A percentile compares a stretch with the other conserved stretches of the same genome.
phyloP scores from a whole-genome alignment of 768 basidiomycete species.

The Pleurotus djamor region DNA sequence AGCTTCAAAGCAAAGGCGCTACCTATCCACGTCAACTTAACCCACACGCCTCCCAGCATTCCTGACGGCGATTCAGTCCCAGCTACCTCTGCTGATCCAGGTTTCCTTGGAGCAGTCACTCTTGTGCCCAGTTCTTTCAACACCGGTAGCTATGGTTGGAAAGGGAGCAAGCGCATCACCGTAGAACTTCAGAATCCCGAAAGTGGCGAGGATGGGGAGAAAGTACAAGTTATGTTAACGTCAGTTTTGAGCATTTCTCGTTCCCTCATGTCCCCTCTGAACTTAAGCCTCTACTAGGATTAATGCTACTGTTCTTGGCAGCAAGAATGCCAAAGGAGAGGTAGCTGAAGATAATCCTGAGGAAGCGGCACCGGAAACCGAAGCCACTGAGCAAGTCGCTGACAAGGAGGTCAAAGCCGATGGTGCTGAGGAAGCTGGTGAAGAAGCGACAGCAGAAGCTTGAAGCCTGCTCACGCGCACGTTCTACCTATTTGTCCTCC shows the following conservation, averaged over 20 bases:
- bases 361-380: conserved; percentile 13
- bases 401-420: conserved; percentile 18
- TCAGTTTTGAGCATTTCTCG: conserved; percentile 31
- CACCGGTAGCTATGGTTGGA: conserved; percentile 87
- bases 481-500: not conserved
- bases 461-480: not conserved
- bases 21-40: conserved; percentile 67
- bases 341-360: conserved; percentile 30
- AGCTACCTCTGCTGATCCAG: conserved; percentile 46
- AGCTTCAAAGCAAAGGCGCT: conserved; percentile 64
- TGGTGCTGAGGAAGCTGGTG: conserved; percentile 19
- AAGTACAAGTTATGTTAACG: conserved; percentile 74
- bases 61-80: conserved; percentile 30
- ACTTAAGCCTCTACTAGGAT: conserved; percentile 38
- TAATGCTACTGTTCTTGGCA: conserved; percentile 75
- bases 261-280: not conserved
- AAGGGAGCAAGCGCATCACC: conserved; percentile 64
- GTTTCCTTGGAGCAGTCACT: conserved; percentile 54
- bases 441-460: conserved; percentile 12
- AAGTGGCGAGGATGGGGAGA: conserved; percentile 51
- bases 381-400: conserved; percentile 12
- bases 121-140: conserved; percentile 59
- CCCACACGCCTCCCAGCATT: conserved; percentile 56
- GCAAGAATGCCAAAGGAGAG: conserved; percentile 49
- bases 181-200: conserved; percentile 59